phyloP scores from a whole-genome alignment of 768 basidiomycete species.

The Plicaturopsis crispa region DNA sequence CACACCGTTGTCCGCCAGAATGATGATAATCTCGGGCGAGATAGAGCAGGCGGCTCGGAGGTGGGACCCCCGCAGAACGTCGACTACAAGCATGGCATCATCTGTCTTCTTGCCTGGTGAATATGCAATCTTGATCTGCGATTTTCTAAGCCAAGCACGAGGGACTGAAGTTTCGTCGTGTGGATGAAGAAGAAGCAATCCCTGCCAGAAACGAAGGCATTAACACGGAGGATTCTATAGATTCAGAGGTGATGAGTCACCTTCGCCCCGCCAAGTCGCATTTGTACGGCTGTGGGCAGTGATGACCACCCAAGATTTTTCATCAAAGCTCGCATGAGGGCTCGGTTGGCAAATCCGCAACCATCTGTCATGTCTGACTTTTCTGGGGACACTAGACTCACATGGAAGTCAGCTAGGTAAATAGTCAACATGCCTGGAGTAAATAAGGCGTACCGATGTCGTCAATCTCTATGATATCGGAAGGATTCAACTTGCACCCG shows the following conservation, averaged over 20 bases:
- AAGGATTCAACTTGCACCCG: constrained; percentile 22
- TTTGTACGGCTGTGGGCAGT: constrained; percentile 32
- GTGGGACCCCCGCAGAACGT: constrained; percentile 26
- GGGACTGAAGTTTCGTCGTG: constrained; percentile 17
- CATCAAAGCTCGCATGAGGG: constrained; percentile 18
- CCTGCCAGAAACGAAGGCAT: constrained; percentile 7
- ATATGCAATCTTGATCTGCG: constrained; percentile 31
- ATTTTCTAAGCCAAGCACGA: constrained; percentile 24
- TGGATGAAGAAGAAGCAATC: constrained; percentile 22
- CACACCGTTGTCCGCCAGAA: constrained; percentile 33
- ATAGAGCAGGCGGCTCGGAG: constrained; percentile 22
- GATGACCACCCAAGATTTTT: constrained; percentile 21
- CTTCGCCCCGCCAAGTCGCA: constrained; percentile 27
- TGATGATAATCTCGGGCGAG: constrained; percentile 29
- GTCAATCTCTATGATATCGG: constrained; percentile 20
- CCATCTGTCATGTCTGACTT: constrained; percentile 34
- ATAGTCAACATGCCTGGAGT: neutral
- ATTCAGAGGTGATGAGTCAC: constrained; percentile 15
- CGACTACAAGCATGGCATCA: constrained; percentile 16
- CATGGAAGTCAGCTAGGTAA: constrained; percentile 6
- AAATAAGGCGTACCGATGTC: constrained; percentile 29
- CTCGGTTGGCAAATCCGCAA: constrained; percentile 26
- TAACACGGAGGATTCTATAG: neutral
- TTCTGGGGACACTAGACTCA: constrained; percentile 17
- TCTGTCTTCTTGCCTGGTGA: neutral